A percentile compares a stretch with the other conserved stretches of the same genome.
These are phyloP conservation scores for Astraeus odoratus DNA, from an alignment of 768 basidiomycete species.

Conservation along the genomic window DNA sequence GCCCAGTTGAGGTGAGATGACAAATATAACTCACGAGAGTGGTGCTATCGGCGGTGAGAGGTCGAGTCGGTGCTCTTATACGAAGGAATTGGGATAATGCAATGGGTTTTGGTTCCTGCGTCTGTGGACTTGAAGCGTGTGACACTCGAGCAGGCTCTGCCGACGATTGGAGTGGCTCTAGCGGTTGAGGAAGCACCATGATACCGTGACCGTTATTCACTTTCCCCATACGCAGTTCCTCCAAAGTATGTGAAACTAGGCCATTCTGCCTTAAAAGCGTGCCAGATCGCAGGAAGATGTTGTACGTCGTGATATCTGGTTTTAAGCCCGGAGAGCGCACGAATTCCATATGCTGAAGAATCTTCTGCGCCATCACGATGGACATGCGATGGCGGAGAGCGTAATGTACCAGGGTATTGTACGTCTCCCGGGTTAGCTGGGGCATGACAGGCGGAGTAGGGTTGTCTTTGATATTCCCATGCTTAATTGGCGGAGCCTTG, in stretches of 20 bases:
- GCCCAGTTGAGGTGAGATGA: conserved; percentile 45
- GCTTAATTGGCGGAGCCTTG: conserved; percentile 14
- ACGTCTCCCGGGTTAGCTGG: conserved; percentile 35
- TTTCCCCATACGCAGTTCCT: conserved; percentile 23
- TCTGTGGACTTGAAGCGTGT: not conserved
- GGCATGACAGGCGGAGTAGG: conserved; percentile 19
- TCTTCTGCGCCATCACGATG: conserved; percentile 35
- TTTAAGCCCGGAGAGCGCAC: conserved; percentile 33
- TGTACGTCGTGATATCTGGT: conserved; percentile 47
- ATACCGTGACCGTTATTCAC: conserved; percentile 21
- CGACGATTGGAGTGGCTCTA: not conserved
- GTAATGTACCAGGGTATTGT: conserved; percentile 63
- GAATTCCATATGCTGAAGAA: conserved; percentile 51
- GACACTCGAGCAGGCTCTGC: not conserved
- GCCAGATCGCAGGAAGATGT: conserved; percentile 51
- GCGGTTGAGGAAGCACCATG: conserved; percentile 8
- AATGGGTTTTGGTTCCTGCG: not conserved
- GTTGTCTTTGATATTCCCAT: not conserved
- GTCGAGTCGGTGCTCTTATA: conserved; percentile 9
- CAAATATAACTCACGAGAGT: conserved; percentile 48
- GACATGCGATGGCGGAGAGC: conserved; percentile 55
- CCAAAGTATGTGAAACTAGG: conserved; percentile 34
- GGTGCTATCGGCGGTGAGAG: conserved; percentile 32
- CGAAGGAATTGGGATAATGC: conserved; percentile 10
- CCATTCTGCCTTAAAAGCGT: conserved; percentile 42